Evolutionary conservation across 169 alveolate genomes (phyloP).

Genomic region (Cystoisospora suis): DNA sequence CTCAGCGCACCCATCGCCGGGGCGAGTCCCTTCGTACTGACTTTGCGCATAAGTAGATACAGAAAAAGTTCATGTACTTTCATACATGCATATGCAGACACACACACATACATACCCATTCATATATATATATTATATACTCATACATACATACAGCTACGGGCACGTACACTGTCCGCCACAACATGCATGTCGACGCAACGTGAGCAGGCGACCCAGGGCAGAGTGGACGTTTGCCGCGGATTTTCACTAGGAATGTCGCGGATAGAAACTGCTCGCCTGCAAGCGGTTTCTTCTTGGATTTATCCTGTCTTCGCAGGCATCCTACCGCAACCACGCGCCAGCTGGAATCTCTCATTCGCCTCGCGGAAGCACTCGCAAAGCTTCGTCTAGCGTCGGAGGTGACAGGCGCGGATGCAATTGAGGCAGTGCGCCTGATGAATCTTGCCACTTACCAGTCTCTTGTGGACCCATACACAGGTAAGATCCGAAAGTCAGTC

Average conservation of each 20-base stretch:
- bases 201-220: no score
- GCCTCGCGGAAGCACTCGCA: slow-evolving; percentile 97
- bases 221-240: no score
- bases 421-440: slow-evolving; percentile 96
- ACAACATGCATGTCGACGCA: no score
- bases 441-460: slow-evolving; percentile 98
- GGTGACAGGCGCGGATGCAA: slow-evolving; percentile 86
- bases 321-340: slow-evolving; percentile 96
- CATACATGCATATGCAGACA: not conserved
- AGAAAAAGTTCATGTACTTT: no score
- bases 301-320: slow-evolving; percentile 65
- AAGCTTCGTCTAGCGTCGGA: slow-evolving; percentile 90
- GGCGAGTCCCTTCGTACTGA: no score
- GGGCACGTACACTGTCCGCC: not conserved
- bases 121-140: no score
- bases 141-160: not conserved
- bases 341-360: slow-evolving; percentile 94
- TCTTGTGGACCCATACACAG: slow-evolving; percentile 94
- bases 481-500: not conserved
- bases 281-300: not conserved
- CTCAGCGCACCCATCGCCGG: no score
- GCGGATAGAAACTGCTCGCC: not conserved
- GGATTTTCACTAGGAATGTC: no score
- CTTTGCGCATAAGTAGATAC: no score
- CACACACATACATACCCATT: not conserved